Conservation (phyloP, 441 rosid genomes). For the Populus hybrid region DNA sequence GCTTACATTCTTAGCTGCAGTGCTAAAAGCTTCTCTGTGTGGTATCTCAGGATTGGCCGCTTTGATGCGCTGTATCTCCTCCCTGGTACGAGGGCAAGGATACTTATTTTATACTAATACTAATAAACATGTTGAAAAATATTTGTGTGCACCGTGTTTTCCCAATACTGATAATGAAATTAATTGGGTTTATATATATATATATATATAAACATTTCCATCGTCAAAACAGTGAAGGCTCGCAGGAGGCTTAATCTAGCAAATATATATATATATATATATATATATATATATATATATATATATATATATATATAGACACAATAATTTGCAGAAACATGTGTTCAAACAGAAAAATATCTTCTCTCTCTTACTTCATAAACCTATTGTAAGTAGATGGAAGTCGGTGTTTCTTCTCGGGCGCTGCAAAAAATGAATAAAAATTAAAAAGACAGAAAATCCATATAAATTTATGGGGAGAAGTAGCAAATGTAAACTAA, state of each 20-base stretch:
- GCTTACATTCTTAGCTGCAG: slow-evolving; percentile 93
- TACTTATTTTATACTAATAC: neutral
- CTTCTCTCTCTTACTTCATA: slow-evolving; percentile 63
- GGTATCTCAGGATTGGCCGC: slow-evolving; percentile 94
- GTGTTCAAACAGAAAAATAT: neutral
- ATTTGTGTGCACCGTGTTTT: neutral
- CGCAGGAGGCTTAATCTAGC: neutral
- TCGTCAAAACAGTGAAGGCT: neutral
- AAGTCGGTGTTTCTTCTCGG: slow-evolving; percentile 98
- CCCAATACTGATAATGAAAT: neutral
- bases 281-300: no score
- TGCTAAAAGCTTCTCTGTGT: slow-evolving; percentile 93
- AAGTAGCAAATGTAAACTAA: neutral
- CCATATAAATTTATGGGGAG: neutral
- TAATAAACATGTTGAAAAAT: neutral
- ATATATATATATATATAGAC: no score
- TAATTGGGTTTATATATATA: neutral
- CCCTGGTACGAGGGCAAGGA: slow-evolving; percentile 36
- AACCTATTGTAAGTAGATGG: slow-evolving; percentile 98
- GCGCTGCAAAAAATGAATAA: slow-evolving; percentile 50
- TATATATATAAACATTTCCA: neutral
- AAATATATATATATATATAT: neutral
- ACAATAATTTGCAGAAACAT: neutral
- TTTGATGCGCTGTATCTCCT: slow-evolving; percentile 98
- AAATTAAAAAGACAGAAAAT: neutral